Percentiles rank a stretch among this genome's conserved stretches.
Conservation (phyloP, 345 rosid genomes). For the Triadica sebifera region DNA sequence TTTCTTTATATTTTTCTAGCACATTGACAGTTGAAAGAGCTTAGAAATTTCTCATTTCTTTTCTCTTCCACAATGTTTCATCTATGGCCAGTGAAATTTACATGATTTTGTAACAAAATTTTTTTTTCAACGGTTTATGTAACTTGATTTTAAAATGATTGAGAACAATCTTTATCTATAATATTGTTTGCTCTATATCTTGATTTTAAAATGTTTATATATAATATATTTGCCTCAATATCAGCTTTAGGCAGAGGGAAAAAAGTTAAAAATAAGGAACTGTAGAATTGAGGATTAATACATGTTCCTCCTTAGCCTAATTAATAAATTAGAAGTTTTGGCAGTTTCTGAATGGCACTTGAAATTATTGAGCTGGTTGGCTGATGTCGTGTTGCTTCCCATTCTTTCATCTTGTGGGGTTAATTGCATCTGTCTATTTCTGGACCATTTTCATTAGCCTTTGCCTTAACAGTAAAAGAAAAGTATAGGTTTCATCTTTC, state of each 20-base stretch:
- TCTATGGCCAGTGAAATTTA: background rate
- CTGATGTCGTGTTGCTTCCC: slow-evolving; percentile 32
- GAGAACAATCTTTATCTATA: no score
- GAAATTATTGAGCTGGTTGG: slow-evolving; percentile 25
- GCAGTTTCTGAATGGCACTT: slow-evolving; percentile 11
- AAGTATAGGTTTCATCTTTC: slow-evolving; percentile 22
- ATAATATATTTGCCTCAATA: background rate
- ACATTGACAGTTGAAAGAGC: slow-evolving; percentile 13
- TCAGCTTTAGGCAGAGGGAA: background rate
- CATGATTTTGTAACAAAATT: background rate
- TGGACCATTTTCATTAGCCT: slow-evolving; percentile 18
- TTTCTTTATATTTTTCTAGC: slow-evolving; percentile 10
- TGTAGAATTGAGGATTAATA: background rate
- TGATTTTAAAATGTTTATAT: no score
- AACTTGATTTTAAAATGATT: no score
- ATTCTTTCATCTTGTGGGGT: slow-evolving; percentile 37
- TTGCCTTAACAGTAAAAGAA: slow-evolving; percentile 14
- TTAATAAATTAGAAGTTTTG: slow-evolving; percentile 15
- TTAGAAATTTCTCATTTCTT: slow-evolving; percentile 11
- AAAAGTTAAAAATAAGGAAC: background rate
- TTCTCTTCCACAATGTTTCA: background rate
- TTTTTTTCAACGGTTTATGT: background rate
- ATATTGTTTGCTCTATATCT: no score
- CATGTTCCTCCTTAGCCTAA: background rate
- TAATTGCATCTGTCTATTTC: slow-evolving; percentile 32